Evolutionary conservation across 768 basidiomycete genomes (phyloP), one percentile per base, ranked within the genome.

Genomic region (Amanita brunnescens): DNA sequence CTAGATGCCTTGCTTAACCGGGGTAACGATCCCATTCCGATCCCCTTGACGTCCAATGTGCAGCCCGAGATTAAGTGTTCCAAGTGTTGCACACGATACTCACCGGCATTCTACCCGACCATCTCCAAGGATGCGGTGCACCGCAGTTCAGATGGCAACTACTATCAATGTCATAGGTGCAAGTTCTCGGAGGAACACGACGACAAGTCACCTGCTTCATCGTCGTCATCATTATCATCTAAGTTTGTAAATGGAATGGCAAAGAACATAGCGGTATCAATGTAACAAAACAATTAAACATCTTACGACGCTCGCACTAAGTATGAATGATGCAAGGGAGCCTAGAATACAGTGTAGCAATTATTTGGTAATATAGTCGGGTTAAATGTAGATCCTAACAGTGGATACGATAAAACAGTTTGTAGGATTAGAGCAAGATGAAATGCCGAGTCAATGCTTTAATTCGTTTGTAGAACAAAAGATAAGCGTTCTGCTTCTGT

Each of bases 391-490:
- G 58, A 61, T 57, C 55, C 52, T 35, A 45, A 49, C 9, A 13
- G 29, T 30, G 35, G 47, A 38, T 21, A 46, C 39, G 26, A 29
- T 29, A 29, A n/a, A 14, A 49, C 35, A 46, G 46, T 41, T 37
- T 42, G 53, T 53, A 47, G 47, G 45, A 55, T 52, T 57, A 51
- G 47, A 56, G 30, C 51, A 52, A 57, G 62, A 64, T 63, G 66
- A 58, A 53, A 64, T 59, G 70, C 5, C 16, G 6, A 13, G 18
- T 68, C 72, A n/a, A 76, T 59, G 63, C 53, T 66, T 69, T 74
- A 51, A 72, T 74, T 61, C 85, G 72, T 64, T 87, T 87, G 68
- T 87, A 91, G 64, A 87, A 91, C 64, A 91, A 67, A 39, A 91
- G 85, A 60, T 91, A 91, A 60, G 88, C 88, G 73, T 86, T 72